Evolutionary conservation across 768 basidiomycete genomes (phyloP).

Genomic region (Tricholoma sp.): DNA sequence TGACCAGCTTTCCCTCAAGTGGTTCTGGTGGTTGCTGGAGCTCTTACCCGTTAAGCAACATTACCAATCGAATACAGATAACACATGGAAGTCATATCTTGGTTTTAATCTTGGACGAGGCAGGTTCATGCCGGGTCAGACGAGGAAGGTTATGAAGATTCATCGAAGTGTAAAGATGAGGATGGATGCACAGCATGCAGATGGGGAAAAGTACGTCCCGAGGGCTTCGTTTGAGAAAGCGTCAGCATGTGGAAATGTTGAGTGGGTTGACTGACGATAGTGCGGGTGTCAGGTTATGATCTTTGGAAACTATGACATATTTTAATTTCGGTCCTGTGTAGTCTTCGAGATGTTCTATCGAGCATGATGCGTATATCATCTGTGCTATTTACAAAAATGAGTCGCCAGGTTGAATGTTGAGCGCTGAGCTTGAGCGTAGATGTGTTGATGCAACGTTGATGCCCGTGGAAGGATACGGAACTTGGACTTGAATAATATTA

Average conservation of each 20-base stretch:
- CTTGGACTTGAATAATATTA: no score
- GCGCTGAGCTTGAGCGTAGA: no score
- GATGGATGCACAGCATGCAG: slow-evolving; percentile 40
- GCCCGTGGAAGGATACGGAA: no score
- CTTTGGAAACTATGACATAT: no score
- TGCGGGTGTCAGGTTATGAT: no score
- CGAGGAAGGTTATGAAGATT: slow-evolving; percentile 32
- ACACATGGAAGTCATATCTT: slow-evolving; percentile 22
- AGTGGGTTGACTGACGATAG: slow-evolving; percentile 15
- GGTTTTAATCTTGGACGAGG: slow-evolving; percentile 31
- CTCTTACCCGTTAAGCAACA: slow-evolving; percentile 31
- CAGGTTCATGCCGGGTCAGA: slow-evolving; percentile 36
- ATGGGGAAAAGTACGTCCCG: slow-evolving; percentile 32
- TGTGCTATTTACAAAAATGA: no score
- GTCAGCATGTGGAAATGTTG: slow-evolving; percentile 6
- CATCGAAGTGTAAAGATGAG: slow-evolving; percentile 50
- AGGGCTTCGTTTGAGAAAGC: slow-evolving; percentile 29
- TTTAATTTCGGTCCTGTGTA: no score
- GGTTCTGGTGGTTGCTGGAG: slow-evolving; percentile 60
- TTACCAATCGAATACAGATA: slow-evolving; percentile 26
- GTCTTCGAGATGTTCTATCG: no score
- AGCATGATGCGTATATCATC: no score
- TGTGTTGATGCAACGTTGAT: no score
- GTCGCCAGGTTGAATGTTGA: no score
- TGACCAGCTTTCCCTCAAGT: slow-evolving; percentile 40